phyloP scores from a whole-genome alignment of 305 asterid species.

The Solanum hybrid region DNA sequence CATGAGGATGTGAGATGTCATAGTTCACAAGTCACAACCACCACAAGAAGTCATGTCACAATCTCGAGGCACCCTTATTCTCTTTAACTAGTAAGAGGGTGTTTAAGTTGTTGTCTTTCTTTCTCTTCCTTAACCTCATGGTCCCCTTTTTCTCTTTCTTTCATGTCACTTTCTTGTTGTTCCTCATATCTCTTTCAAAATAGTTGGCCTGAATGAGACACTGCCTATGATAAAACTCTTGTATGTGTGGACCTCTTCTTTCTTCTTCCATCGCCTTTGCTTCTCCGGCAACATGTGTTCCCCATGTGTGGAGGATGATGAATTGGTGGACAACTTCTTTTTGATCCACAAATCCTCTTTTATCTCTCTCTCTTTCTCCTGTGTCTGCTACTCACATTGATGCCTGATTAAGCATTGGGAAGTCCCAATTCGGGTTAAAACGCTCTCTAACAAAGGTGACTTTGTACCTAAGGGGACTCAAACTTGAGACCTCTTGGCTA shows the following conservation, averaged over 20 bases:
- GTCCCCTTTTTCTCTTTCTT: background rate
- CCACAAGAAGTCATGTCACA: constrained; percentile 21
- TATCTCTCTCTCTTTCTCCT: background rate
- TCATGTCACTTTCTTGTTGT: constrained; percentile 28
- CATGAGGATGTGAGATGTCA: constrained; percentile 15
- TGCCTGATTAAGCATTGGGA: background rate
- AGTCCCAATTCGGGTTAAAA: background rate
- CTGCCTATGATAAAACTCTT: constrained; percentile 24
- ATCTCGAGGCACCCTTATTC: constrained; percentile 31
- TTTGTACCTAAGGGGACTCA: background rate
- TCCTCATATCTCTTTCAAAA: constrained; percentile 30
- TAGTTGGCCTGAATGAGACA: constrained; percentile 45
- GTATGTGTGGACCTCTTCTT: constrained; percentile 33
- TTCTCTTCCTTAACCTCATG: background rate
- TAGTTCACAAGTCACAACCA: background rate
- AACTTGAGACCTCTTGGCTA: background rate
- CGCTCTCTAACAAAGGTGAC: background rate
- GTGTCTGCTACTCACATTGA: background rate
- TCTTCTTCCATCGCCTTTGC: constrained; percentile 4
- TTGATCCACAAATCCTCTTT: background rate
- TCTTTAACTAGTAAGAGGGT: constrained; percentile 8
- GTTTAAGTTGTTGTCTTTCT: constrained; percentile 9
- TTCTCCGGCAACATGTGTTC: constrained; percentile 15
- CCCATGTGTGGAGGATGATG: constrained; percentile 17
- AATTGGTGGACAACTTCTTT: background rate